Base-by-base conservation (phyloP, 2,329 filamentous ascomycete genomes). In the Venturia asperata region DNA sequence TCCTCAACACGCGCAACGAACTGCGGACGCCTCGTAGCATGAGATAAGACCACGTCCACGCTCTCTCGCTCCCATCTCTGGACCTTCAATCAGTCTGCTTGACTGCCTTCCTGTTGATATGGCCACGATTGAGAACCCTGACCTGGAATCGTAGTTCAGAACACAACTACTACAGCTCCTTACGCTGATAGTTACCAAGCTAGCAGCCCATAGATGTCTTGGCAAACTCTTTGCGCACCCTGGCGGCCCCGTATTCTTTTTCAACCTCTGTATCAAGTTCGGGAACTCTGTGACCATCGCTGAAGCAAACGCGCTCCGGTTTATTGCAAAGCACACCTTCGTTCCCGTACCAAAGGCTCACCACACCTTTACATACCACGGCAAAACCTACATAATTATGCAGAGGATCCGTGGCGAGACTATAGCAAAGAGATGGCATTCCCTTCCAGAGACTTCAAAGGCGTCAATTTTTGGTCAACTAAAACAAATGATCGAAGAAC, bases 371-470 rank as follows among this genome's bases (percentile, higher is more conserved):
- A 34, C 43, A 39, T n/a, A 56, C 43, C 34, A 37, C 6, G 37
- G 24, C 42, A 66, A 68, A 63, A 68, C 66, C 30, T 70, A 70
- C 61, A 67, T 70, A 62, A 67, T 69, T 30, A 68, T 69, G 68
- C 67, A 69, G 61, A 69, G 67, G 45, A 66, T 70, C n/a, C 64
- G 69, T 64, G 67, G 67, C 63, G 66, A 70, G 58, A 64, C 63
- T 58, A 41, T 69, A 24, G 64, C n/a, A 30, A 68, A 67, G 19
- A 64, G 64, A 65, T 70, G 65, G 67, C 30, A 3, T 24, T n/a
- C 7, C 7, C 56, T 60, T 13, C 11, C 30, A 21, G 56, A 60
- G 7, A 13, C 30, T 5, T 39, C 56, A n/a, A 60, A 60, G n/a
- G 19, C 56, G n/a, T 42, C 34, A 17, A 42, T 60, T 24, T 39